These are phyloP conservation scores for Echium plantagineum DNA, from an alignment of 257 asterid genomes.

Conservation along the genomic window DNA sequence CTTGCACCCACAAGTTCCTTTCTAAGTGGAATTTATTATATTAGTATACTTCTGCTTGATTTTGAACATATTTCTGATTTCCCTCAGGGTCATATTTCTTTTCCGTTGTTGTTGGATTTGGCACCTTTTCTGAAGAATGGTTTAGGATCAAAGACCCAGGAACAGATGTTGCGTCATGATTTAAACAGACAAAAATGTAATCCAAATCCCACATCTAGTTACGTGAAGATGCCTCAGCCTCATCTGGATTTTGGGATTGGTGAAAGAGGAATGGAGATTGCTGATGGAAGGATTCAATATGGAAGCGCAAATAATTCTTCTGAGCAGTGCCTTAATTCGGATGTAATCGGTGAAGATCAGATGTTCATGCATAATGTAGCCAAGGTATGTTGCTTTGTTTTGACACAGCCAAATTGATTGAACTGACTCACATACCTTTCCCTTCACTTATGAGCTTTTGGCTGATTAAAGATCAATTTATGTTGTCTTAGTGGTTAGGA, in stretches of 20 bases:
- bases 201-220: slow-evolving; percentile 17
- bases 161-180: slow-evolving; percentile 17
- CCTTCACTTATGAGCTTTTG: too few species aligned
- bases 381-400: slow-evolving; percentile 13
- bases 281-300: slow-evolving; percentile 9
- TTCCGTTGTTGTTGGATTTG: slow-evolving; percentile 52
- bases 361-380: slow-evolving; percentile 6
- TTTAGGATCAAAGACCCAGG: slow-evolving; percentile 31
- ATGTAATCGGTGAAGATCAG: slow-evolving; percentile 9
- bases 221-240: slow-evolving; percentile 17
- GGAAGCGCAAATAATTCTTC: slow-evolving; percentile 10
- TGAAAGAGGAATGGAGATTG: slow-evolving; percentile 17
- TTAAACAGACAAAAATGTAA: slow-evolving; percentile 12
- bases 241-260: slow-evolving; percentile 20
- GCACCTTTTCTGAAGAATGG: slow-evolving; percentile 41
- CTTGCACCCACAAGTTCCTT: neutral
- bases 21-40: neutral
- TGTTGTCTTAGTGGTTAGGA: neutral
- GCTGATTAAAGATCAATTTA: too few species aligned
- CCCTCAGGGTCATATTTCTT: slow-evolving; percentile 64
- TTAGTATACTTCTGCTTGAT: neutral
- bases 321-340: slow-evolving; percentile 8
- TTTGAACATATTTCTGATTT: neutral
- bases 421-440: neutral
- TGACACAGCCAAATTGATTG: neutral